Base-by-base conservation (phyloP, 306 rosid species). In the Mucuna pruriens region DNA sequence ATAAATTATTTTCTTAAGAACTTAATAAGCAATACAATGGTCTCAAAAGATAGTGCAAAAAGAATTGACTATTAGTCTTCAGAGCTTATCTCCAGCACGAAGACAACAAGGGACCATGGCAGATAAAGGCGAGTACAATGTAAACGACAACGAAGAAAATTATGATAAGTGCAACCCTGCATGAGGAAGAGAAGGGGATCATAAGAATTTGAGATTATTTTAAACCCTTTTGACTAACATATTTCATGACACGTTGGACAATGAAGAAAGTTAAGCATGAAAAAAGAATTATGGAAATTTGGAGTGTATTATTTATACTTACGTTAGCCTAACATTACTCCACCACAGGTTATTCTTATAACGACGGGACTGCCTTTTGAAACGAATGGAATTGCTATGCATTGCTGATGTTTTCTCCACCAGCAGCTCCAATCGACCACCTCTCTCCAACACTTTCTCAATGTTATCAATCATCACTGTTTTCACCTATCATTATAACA, bases 371-470 rank as follows among this genome's bases (percentile, higher is more conserved):
- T 95, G 94, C 71, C 91, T 93, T 79, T 89, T 90, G 89, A 95
- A 95, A 26, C 94, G 91, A 77, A 93, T 68, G 2, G 99, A 73
- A 76, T 90, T 95, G 72, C 81, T 95, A 79, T 95, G 92, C 97
- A 95, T 93, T 60, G 90, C 80, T 44, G 92, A 66, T 62, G 99
- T 90, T 79, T 93, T 95, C 86, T 95, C 99, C 64, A 93, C 97
- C 83, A 95, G 88, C 76, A 93, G 79, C 74, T 92, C 97, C 87
- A 95, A 85, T 12, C 99, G 90, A 8, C 90, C 95, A 31, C 99
- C 99, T 84, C 99, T 90, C 40, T 93, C 99, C 54, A 95, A 74
- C 36, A 95, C 99, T 89, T 95, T 95, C 78, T 95, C 99, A 67
- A 95, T 95, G 84, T 95, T 95, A 84, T 95, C 97, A 44, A 95